phyloP scores from a whole-genome alignment of 106 monocot species.

The Xerophyta viscosa region DNA sequence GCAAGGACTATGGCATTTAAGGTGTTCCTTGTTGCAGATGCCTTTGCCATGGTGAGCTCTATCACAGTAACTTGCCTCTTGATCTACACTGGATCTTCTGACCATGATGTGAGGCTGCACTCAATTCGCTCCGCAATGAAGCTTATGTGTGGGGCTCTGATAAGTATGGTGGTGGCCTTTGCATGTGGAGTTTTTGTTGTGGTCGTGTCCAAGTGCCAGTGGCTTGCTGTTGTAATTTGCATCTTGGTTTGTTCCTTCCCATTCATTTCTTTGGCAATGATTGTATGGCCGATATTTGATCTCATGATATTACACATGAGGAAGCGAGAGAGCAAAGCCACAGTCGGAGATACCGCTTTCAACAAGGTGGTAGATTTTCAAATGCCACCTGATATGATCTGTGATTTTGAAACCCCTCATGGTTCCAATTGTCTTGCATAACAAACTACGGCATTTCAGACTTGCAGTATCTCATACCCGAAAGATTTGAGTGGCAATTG shows the following conservation, averaged over 20 bases:
- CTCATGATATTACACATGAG: background rate
- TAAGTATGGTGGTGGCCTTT: slow-evolving; percentile 27
- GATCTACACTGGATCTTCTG: slow-evolving; percentile 12
- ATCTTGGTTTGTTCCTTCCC: slow-evolving; percentile 12
- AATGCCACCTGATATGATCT: too few relatives aligned
- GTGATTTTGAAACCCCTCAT: too few relatives aligned
- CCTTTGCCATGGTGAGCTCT: slow-evolving; percentile 29
- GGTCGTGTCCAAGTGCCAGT: background rate
- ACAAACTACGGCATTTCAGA: too few relatives aligned
- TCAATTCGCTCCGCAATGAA: slow-evolving; percentile 13
- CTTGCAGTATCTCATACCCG: too few relatives aligned
- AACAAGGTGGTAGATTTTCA: too few relatives aligned
- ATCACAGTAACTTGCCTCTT: slow-evolving; percentile 13
- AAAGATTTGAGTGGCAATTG: too few relatives aligned
- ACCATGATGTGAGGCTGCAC: slow-evolving; percentile 20
- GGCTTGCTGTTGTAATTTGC: slow-evolving; percentile 15
- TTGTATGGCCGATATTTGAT: slow-evolving; percentile 2
- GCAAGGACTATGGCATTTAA: slow-evolving; percentile 25
- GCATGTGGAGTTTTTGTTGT: slow-evolving; percentile 16
- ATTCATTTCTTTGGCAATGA: background rate
- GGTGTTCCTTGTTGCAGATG: slow-evolving; percentile 31
- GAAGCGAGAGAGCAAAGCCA: too few relatives aligned
- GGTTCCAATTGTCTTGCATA: too few relatives aligned
- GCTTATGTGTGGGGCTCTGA: slow-evolving; percentile 16
- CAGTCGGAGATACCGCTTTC: too few relatives aligned